These are phyloP conservation scores for Aspergillus terreus DNA, from an alignment of 2,329 filamentous ascomycete genomes.

Conservation along the genomic window DNA sequence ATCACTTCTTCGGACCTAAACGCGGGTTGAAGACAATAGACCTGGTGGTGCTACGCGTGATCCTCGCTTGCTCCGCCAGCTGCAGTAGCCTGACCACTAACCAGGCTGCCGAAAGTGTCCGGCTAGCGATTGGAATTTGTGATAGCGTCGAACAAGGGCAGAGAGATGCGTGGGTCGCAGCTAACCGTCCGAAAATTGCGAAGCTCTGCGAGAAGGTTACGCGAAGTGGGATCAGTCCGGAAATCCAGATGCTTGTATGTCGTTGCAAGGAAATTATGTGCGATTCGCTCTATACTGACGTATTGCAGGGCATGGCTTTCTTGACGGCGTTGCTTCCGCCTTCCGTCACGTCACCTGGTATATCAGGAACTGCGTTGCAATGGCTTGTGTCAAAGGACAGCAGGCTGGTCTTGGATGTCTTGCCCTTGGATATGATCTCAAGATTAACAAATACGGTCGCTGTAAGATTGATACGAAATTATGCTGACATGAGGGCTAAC, in stretches of 20 bases:
- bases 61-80: slow-evolving; percentile 38
- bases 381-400: slow-evolving; percentile 24
- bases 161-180: slow-evolving; percentile 31
- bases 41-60: slow-evolving; percentile 37
- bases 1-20: slow-evolving; percentile 38
- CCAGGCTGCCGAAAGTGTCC: slow-evolving; percentile 33
- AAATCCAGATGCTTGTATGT: slow-evolving; percentile 34
- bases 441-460: slow-evolving; percentile 35
- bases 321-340: slow-evolving; percentile 25
- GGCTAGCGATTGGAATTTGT: slow-evolving; percentile 33
- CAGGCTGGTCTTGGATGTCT: slow-evolving; percentile 12
- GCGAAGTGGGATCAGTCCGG: slow-evolving; percentile 22
- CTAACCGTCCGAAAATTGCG: slow-evolving; percentile 30
- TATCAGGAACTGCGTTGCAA: slow-evolving; percentile 22
- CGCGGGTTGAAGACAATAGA: slow-evolving; percentile 39
- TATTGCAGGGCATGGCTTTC: slow-evolving; percentile 28
- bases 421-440: slow-evolving; percentile 21
- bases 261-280: neutral
- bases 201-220: slow-evolving; percentile 38
- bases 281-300: neutral
- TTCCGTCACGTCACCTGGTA: slow-evolving; percentile 21
- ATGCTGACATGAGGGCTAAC: slow-evolving; percentile 11
- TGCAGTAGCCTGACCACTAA: slow-evolving; percentile 23
- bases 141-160: slow-evolving; percentile 30
- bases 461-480: slow-evolving; percentile 25